Evolutionary conservation across 768 basidiomycete genomes (phyloP), one percentile per base, ranked within the genome.

Genomic region (Lactarius trivialis): DNA sequence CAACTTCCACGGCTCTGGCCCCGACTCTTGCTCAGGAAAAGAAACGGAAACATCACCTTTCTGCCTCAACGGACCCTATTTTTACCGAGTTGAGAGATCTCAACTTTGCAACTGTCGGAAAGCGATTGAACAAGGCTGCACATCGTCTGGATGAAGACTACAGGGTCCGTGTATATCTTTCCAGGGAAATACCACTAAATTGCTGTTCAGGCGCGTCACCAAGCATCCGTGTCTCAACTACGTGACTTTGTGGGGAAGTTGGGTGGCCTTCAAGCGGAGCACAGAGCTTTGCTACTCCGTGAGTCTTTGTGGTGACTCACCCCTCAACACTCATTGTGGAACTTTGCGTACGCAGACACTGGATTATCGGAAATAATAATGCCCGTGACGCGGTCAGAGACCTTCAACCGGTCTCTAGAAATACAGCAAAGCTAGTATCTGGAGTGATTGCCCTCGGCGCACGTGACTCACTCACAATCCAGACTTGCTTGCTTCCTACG

Each of bases 401-500:
- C 87, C 51, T 99, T 99, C 76, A 93, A 93, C 74, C 89, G 86
- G 70, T 89, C 87, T 12, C 78, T 99, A 11, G 95, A 98, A 75
- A 89, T 97, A 15, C 96, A 98, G 70, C 97, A 98, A 73, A 98
- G 94, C 93, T 70, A 70, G 36, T 7, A 32, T 15, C 26, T 41
- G 17, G 24, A 14, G 60, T 65, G 19, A 24, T 32, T 37, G 51
- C 54, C 43, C 21, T 49, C 14, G 11, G 43, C 43, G 26, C n/a
- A 30, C 26, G 24, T 52, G 34, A 63, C 63, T 64, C 39, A 69
- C 52, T 19, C 34, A 34, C 26, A 36, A 45, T 49, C 12, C 70
- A 98, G 95, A 98, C 73, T 79, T 99, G n/a, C 82, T 98, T 33
- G 92, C 94, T 7, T 95, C 93, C 7, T 93, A 95, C 70, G 90